phyloP scores from a whole-genome alignment of 495 filamentous ascomycete species.

The Xylaria intraflava region DNA sequence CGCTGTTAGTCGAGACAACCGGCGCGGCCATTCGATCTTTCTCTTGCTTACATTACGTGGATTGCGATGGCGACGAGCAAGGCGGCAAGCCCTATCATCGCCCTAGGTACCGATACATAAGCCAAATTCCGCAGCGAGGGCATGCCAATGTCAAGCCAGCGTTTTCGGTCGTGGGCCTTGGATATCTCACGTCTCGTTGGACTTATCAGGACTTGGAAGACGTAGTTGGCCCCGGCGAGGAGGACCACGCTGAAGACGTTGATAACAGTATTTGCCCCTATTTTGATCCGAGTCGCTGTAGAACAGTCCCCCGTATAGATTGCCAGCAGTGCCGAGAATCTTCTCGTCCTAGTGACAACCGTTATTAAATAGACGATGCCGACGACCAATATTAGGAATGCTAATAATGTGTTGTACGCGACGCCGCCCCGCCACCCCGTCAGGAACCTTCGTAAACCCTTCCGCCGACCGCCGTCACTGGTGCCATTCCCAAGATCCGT shows the following conservation, averaged over 20 bases:
- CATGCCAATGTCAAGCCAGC: conserved; percentile 51
- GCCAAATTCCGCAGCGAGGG: conserved; percentile 44
- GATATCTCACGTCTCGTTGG: conserved; percentile 48
- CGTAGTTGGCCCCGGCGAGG: conserved; percentile 40
- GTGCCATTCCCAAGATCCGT: conserved; percentile 7
- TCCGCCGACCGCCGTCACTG: conserved; percentile 17
- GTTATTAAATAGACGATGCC: conserved; percentile 35
- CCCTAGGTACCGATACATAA: conserved; percentile 32
- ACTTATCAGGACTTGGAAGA: conserved; percentile 46
- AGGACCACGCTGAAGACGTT: conserved; percentile 32
- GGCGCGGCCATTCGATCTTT: neutral
- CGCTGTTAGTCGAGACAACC: conserved; percentile 9
- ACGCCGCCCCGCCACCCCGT: conserved; percentile 37
- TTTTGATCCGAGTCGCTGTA: conserved; percentile 26
- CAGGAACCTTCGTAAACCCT: conserved; percentile 21
- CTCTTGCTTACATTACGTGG: conserved; percentile 36
- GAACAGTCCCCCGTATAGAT: conserved; percentile 32
- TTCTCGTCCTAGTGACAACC: conserved; percentile 26
- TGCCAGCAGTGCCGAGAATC: conserved; percentile 25
- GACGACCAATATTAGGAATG: conserved; percentile 31
- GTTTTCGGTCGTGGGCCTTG: conserved; percentile 36
- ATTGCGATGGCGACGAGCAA: conserved; percentile 30
- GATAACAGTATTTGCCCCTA: conserved; percentile 32
- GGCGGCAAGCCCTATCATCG: conserved; percentile 31
- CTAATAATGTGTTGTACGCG: conserved; percentile 29